Evolutionary conservation across 2,329 filamentous ascomycete genomes (phyloP).

Genomic region (Colletotrichum orbiculare): DNA sequence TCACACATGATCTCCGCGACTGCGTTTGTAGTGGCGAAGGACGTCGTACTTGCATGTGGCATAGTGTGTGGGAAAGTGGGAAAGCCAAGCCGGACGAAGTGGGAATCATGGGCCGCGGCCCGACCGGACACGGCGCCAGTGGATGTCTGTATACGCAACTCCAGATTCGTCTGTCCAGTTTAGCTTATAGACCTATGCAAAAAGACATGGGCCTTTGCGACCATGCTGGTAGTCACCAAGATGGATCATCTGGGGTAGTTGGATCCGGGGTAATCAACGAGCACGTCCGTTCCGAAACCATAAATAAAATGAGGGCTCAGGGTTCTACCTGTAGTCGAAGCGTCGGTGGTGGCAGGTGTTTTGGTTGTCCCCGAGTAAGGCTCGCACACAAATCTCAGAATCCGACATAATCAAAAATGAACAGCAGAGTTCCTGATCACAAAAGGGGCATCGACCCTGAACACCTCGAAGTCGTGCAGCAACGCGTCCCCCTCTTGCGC

Average conservation of each 20-base stretch:
- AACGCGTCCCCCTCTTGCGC: neutral
- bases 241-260: too few species aligned
- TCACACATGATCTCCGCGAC: neutral
- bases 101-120: neutral
- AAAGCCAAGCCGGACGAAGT: neutral
- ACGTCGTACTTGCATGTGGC: neutral
- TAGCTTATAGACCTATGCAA: too few species aligned
- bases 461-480: constrained; percentile 11
- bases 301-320: too few species aligned
- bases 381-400: neutral
- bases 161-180: too few species aligned
- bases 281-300: too few species aligned
- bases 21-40: neutral
- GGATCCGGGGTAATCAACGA: too few species aligned
- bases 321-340: too few species aligned
- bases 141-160: too few species aligned
- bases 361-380: neutral
- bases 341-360: too few species aligned
- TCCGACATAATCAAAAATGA: neutral
- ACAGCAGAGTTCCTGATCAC: neutral
- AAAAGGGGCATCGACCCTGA: constrained; percentile 24
- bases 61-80: constrained; percentile 19
- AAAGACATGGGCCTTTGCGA: too few species aligned
- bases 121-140: too few species aligned
- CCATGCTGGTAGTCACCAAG: too few species aligned